Evolutionary conservation across 2,329 filamentous ascomycete species (phyloP).

Genomic region (Dryadomyces quercus-mongolicae): DNA sequence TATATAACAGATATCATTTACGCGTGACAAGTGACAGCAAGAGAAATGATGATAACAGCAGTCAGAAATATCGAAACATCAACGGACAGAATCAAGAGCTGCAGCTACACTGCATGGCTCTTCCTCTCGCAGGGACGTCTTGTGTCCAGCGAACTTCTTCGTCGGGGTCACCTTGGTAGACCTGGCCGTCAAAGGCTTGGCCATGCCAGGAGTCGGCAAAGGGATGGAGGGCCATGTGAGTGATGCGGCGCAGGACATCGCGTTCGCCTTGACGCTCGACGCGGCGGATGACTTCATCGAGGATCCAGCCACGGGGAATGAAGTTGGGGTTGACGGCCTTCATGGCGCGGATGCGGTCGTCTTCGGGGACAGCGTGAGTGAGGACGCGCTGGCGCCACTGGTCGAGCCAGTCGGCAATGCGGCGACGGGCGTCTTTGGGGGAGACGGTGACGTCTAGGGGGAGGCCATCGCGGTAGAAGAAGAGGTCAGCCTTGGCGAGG

Average conservation of each 20-base stretch:
- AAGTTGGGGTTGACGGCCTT: conserved; percentile 87
- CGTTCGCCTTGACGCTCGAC: conserved; percentile 78
- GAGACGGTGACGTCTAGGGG: conserved; percentile 29
- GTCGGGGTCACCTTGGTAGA: conserved; percentile 45
- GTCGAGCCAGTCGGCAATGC: conserved; percentile 69
- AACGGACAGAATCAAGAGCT: conserved; percentile 56
- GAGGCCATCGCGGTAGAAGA: conserved; percentile 69
- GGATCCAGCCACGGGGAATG: conserved; percentile 76
- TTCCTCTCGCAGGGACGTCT: conserved; percentile 66
- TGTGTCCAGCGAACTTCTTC: conserved; percentile 77
- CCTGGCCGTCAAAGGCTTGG: conserved; percentile 30
- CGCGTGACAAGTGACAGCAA: no score
- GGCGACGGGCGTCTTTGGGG: conserved; percentile 44
- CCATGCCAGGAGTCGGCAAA: conserved; percentile 70
- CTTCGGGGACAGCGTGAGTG: conserved; percentile 57
- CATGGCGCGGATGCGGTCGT: conserved; percentile 63
- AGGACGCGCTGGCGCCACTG: conserved; percentile 57
- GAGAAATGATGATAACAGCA: background rate
- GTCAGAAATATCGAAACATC: no score
- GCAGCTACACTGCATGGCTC: conserved; percentile 89
- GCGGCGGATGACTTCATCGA: conserved; percentile 83
- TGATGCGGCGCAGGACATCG: conserved; percentile 62
- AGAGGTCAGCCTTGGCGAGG: conserved; percentile 52
- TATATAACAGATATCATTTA: background rate
- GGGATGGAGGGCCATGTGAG: conserved; percentile 73